Conservation (phyloP, 108 stramenopile genomes). For the Skeletonema grethae region DNA sequence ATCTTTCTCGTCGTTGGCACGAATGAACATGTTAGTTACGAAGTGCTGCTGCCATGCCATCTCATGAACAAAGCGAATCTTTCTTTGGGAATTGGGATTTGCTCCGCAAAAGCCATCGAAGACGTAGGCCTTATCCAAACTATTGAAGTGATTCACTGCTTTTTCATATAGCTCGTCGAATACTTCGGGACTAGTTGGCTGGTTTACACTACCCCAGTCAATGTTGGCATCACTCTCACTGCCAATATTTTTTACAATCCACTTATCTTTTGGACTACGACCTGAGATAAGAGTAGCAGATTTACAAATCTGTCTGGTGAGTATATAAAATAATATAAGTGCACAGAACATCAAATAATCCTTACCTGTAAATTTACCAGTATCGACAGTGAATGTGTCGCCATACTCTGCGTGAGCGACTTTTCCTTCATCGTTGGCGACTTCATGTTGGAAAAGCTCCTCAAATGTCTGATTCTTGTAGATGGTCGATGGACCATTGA, state of each 20-base stretch:
- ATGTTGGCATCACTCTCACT: conserved; percentile 80
- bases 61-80: conserved; percentile 96
- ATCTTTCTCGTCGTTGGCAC: conserved; percentile 74
- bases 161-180: conserved; percentile 94
- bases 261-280: conserved; percentile 97
- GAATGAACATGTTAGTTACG: conserved; percentile 98
- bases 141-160: conserved; percentile 90
- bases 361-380: conserved; percentile 97
- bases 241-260: conserved; percentile 78
- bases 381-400: conserved; percentile 93
- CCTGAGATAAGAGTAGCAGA: too few relatives aligned
- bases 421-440: conserved; percentile 86
- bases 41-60: conserved; percentile 98
- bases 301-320: too few relatives aligned
- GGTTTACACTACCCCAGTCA: conserved; percentile 95
- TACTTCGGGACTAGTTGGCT: conserved; percentile 88
- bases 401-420: conserved; percentile 85
- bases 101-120: conserved; percentile 95
- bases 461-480: conserved; percentile 94
- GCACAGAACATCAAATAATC: too few relatives aligned
- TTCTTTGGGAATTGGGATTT: conserved; percentile 82
- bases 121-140: conserved; percentile 86
- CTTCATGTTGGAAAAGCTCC: conserved; percentile 92
- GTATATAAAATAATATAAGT: too few relatives aligned
- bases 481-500: conserved; percentile 76